Base-by-base conservation (phyloP, 176 grass and related monocot genomes). In the Bolboschoenus planiculmis region DNA sequence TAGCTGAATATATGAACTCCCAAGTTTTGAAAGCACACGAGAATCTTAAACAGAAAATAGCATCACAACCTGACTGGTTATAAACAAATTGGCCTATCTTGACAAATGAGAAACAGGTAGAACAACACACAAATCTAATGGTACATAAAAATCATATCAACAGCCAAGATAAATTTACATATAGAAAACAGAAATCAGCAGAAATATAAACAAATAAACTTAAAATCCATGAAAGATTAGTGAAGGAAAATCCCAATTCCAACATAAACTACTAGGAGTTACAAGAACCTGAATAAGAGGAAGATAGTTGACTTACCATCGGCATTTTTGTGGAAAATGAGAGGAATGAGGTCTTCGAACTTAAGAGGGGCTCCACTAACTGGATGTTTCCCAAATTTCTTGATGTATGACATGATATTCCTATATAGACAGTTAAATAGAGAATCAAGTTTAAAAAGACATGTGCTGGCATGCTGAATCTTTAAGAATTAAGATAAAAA, bases 371-470 rank as follows among this genome's bases (percentile, higher is more conserved):
- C 64, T 84, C 95, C 95, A 1, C 84, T 93, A 56, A 98, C 92
- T 0, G 92, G 95, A 93, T 98, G 88, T 80, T 90, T 98, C 30
- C 92, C 89, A 11, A 93, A 98, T 39, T 98, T 98, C 34, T 88
- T 94, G 67, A 98, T 92, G 68, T 98, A 98, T 47, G 95, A 86
- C 59, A 98, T 70, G 86, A 98, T 98, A 85, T 88, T 94, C 95
- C 95, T 98, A 81, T 18, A 92, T 48, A 57, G 9, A 82, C 44
- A 86, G 78, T 7, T 31, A 78, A 68, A 21, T 86, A 53, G 4
- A 56, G 66, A 84, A 67, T 30, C 11, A 43, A 14, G 47, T 62
- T 80, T n/a, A 58, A 80, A n/a, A 37, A 58, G 13, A 78, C 27
- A 15, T 33, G 8, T 39, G 26, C 9, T 80, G 24, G 58, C 24